A percentile compares a stretch with the other conserved stretches of the same genome.
Conservation (phyloP, 352 stramenopile genomes). For the Pythium periplocum region DNA sequence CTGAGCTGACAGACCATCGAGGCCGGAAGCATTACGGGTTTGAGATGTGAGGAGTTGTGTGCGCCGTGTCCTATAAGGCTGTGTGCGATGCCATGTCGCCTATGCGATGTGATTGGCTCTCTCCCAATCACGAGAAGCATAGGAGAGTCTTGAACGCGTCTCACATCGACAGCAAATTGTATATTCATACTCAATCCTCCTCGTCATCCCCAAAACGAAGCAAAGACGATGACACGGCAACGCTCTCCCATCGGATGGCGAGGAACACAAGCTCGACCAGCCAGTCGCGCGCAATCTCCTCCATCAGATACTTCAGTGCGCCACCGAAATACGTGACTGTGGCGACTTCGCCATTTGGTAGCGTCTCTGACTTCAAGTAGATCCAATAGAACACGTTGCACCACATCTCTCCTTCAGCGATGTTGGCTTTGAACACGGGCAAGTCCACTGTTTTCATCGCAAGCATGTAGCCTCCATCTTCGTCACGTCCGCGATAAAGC, state of each 20-base stretch:
- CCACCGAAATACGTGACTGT: conserved; percentile 37
- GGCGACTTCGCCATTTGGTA: neutral
- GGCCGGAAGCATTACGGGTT: too few species aligned
- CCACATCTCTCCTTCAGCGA: conserved; percentile 41
- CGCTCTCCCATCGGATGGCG: neutral
- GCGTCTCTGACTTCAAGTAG: conserved; percentile 24
- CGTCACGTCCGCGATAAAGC: conserved; percentile 24
- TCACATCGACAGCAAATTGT: too few species aligned
- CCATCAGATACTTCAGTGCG: conserved; percentile 11
- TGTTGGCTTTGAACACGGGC: conserved; percentile 32
- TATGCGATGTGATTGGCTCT: too few species aligned
- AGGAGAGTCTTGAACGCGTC: too few species aligned
- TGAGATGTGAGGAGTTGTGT: too few species aligned
- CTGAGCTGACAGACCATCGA: too few species aligned
- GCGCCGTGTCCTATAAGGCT: too few species aligned
- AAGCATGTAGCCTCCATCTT: conserved; percentile 26
- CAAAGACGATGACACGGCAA: neutral
- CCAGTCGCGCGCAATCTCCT: neutral
- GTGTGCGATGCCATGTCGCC: too few species aligned
- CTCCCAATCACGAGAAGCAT: too few species aligned
- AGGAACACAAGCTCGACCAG: neutral
- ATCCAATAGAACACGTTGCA: conserved; percentile 71
- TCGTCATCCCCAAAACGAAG: neutral
- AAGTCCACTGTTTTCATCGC: conserved; percentile 63
- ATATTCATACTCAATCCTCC: too few species aligned